Evolutionary conservation across 192 early-diverging fungal species (phyloP), one percentile per base, ranked within the genome.

Genomic region (Mortierella claussenii): DNA sequence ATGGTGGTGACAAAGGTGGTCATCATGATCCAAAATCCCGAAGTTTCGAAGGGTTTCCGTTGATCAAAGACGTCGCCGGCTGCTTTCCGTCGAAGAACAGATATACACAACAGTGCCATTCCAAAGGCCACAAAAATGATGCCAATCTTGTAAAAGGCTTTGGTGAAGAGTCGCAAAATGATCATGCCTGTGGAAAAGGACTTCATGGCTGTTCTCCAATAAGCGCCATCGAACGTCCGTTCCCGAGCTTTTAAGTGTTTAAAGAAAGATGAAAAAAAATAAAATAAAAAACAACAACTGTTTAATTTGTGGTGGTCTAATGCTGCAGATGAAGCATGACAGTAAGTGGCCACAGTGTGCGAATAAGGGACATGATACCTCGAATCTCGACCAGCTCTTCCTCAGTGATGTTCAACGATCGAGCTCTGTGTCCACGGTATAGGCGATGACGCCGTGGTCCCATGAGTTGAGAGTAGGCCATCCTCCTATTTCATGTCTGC

Each of bases 211-310:
- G 87, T 88, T 40, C 87, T 45, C 85, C 85, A 85, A 66, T 88
- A 88, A 23, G 87, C 85, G 3, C 86, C 86, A 63, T 88, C 86
- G 51, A 86, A 88, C 0, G 87, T 88, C n/a, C 87, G 36, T 45
- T 88, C 85, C 2, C 82, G 66, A 10, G 87, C 87, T 88, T 55
- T 10, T 43, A 17, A 26, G 37, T 33, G 54, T 53, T 55, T 17
- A 37, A 21, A 30, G 18, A 45, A 61, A 17, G n/a, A 21, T 30
- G 21, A 13, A 28, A 37, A 44, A 43, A 45, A 26, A 21, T 47
- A 26, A 40, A 40, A 40, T 40, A 17, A 48, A 48, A 48, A 48
- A 21, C 1, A 47, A 47, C 5, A 48, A 20, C n/a, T n/a, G 37
- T 40, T 40, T 40, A 40, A 10, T 13, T 40, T 40, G 13, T 40